Base-by-base conservation (phyloP, 1,284 basidiomycete genomes). In the Leccinum angustisporum region DNA sequence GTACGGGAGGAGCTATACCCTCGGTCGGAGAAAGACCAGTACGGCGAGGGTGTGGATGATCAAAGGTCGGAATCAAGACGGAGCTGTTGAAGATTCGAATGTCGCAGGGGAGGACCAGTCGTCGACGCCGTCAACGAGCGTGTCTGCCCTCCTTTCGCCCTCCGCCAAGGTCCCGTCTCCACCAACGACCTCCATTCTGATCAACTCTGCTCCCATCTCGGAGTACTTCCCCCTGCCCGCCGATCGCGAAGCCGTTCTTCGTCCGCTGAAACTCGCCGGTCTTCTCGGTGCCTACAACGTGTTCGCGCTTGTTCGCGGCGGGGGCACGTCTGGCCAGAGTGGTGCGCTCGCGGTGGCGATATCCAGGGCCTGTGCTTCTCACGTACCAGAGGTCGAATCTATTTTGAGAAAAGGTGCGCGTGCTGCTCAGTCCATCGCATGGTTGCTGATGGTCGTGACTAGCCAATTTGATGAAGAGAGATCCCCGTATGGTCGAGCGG, bases 401-500 rank as follows among this genome's bases (percentile, higher is more conserved):
- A 80, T 95, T 30, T 77, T 98, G 63, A 83, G 84, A 70, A 86
- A 87, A 83, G 89, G 94, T 93, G 68, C 58, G 79, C 50, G 10
- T n/a, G 27, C 11, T 54, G 9, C 56, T 43, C 9, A 16, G 16
- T 50, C 52, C 25, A 14, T 18, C 14, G 14, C n/a, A 16, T 10
- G 0, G 1, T 54, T 14, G 36, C 57, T 68, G 8, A 64, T 38
- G 52, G 48, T 51, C 48, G 56, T 67, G 63, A 59, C 66, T 0
- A 95, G 96, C 94, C 65, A 91, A 94, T 79, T 80, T 97, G 43
- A 78, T 95, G 63, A 87, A 88, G 76, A 88, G 97, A 72, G 97
- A 99, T 80, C 93, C 95, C 54, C 91, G 97, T 77, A 94, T 96
- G 90, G 95, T 98, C 34, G 97, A 99, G 80, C 86, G 97, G 68